These are phyloP conservation scores for Patellaria atrata DNA, from an alignment of 495 filamentous ascomycete species.

Conservation along the genomic window DNA sequence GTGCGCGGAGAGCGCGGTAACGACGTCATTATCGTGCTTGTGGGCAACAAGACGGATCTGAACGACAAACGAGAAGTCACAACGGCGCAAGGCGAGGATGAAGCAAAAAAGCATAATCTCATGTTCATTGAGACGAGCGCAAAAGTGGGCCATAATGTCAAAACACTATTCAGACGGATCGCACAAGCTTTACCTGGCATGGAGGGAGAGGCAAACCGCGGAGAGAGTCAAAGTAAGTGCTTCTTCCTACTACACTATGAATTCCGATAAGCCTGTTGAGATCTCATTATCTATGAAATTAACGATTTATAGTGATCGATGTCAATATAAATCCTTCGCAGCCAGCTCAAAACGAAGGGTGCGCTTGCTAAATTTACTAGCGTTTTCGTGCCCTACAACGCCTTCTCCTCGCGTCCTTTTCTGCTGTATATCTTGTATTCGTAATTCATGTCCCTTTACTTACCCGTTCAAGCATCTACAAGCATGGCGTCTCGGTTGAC, in stretches of 20 bases:
- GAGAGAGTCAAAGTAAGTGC: slow-evolving; percentile 30
- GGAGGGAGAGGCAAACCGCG: slow-evolving; percentile 49
- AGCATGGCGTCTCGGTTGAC: no score
- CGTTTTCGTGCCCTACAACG: no score
- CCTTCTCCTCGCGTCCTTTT: no score
- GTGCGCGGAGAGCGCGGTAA: slow-evolving; percentile 91
- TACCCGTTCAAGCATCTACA: no score
- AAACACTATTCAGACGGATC: slow-evolving; percentile 90
- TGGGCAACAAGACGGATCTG: slow-evolving; percentile 97
- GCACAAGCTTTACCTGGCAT: slow-evolving; percentile 95
- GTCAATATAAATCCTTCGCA: slow-evolving; percentile 74
- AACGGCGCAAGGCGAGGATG: slow-evolving; percentile 85
- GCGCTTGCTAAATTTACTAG: slow-evolving; percentile 74
- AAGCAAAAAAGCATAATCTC: slow-evolving; percentile 90
- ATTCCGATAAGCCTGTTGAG: slow-evolving; percentile 49
- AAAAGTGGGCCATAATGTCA: slow-evolving; percentile 96
- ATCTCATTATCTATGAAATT: background rate
- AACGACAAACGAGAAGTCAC: slow-evolving; percentile 96
- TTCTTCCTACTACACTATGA: slow-evolving; percentile 21
- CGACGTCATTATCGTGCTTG: slow-evolving; percentile 96
- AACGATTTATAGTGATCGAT: slow-evolving; percentile 58
- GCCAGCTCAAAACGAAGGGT: slow-evolving; percentile 59
- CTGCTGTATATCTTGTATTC: no score
- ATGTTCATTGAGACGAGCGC: slow-evolving; percentile 99
- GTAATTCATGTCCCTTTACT: no score